Evolutionary conservation across 768 basidiomycete species (phyloP).

Genomic region (Russula griseocarnosa): DNA sequence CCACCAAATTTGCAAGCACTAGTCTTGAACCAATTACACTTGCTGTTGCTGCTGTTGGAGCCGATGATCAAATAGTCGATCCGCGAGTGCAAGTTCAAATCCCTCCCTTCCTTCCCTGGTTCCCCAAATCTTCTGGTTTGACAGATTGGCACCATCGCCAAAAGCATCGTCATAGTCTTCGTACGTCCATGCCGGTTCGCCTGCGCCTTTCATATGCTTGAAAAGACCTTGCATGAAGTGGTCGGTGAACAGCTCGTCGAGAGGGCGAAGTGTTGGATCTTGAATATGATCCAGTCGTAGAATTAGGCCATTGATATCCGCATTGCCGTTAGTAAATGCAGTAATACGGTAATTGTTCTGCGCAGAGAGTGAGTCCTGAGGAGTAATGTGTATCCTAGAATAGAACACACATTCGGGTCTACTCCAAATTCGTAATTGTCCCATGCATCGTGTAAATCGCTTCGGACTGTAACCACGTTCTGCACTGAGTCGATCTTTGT

Average conservation of each 20-base stretch:
- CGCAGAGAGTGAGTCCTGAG: not conserved
- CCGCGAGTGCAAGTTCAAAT: not conserved
- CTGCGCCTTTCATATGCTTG: slow-evolving; percentile 4
- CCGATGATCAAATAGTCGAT: slow-evolving; percentile 8
- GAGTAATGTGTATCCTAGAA: not conserved
- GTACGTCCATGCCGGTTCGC: not conserved
- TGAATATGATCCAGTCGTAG: slow-evolving; percentile 12
- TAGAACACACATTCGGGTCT: slow-evolving; percentile 5
- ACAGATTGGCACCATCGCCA: slow-evolving; percentile 4
- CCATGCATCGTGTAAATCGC: slow-evolving; percentile 7
- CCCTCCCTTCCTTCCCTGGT: slow-evolving; percentile 4
- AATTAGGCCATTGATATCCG: not conserved
- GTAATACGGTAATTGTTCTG: slow-evolving; percentile 11
- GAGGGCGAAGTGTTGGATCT: slow-evolving; percentile 8
- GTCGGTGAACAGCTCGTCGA: slow-evolving; percentile 14
- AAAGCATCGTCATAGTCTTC: not conserved
- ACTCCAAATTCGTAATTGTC: slow-evolving; percentile 14
- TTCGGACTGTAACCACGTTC: slow-evolving; percentile 4
- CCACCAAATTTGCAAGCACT: too few relatives aligned
- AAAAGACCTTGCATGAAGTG: slow-evolving; percentile 11
- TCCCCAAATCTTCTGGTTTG: slow-evolving; percentile 1
- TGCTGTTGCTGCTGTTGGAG: not conserved
- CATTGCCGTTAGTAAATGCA: slow-evolving; percentile 9
- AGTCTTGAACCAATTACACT: too few relatives aligned
- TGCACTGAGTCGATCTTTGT: slow-evolving; percentile 2